Base-by-base conservation (phyloP, 176 grass and related monocot genomes). In the Rhipidocladum racemiflorum region DNA sequence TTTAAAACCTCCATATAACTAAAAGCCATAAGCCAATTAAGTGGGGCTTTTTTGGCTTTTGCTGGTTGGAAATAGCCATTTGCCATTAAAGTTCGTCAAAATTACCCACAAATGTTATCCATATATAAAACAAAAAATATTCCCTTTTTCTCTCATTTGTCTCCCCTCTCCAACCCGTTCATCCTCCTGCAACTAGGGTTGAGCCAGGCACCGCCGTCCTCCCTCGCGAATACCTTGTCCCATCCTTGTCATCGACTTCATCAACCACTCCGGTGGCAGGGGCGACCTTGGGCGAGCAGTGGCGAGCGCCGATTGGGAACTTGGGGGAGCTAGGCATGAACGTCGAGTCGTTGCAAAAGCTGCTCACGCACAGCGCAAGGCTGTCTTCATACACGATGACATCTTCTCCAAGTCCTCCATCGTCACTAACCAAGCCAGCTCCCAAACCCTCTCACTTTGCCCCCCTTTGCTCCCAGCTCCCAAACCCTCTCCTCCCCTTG, bases 331-430 rank as follows among this genome's bases (percentile, higher is more conserved):
- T 95, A 55, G 88, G 82, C 23, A 3, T 85, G 40, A 94, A 92
- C 84, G 78, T 98, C 35, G 92, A 91, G 39, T 83, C 84, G 49
- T 86, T 95, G 55, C 95, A 93, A 88, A 98, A 88, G 90, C 61
- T 95, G 59, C 70, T 98, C 24, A 83, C 62, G 21, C 85, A n/a
- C n/a, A n/a, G n/a, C n/a, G 90, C 75, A 95, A 95, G 76, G 92
- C 92, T 11, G 88, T 98, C 24, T 98, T 98, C 74, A 90, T 93
- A 14, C 85, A 98, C 62, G 90, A 98, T 6, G 95, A 95, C 35
- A 91, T 94, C 61, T 98, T 95, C 86, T 81, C 95, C 55, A 92
- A 94, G 81, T 90, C 95, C 10, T 92, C 90, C 59, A 86, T 92
- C 77, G 87, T 86, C 21, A 75, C 95, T 42, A 88, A 98, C 63